Percentiles rank a stretch among this genome's conserved stretches.
Conservation (phyloP, 164 flowering plant genomes). For the Stephania yunnanensis region DNA sequence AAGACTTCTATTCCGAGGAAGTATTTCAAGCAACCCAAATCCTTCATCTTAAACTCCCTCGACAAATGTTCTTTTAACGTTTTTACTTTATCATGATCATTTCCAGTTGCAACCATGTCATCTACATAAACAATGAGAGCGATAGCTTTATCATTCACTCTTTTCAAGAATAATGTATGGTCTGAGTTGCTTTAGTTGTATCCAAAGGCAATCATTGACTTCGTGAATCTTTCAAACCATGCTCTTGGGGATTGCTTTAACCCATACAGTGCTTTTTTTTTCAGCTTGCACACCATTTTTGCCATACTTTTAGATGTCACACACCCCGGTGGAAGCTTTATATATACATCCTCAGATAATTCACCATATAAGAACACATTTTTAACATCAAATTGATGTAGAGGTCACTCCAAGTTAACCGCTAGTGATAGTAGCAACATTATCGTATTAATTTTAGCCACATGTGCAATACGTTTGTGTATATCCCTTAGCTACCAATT, state of each 20-base stretch:
- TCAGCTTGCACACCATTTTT: neutral
- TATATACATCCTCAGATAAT: neutral
- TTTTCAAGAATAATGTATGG: neutral
- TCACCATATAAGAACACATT: no score
- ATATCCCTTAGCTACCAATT: neutral
- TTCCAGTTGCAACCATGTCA: no score
- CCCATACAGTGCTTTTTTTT: neutral
- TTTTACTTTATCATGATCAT: no score
- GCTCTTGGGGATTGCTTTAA: neutral
- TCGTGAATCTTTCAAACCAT: neutral
- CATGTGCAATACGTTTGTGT: constrained; percentile 1
- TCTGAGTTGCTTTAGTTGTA: neutral
- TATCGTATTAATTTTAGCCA: neutral
- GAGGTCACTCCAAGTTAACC: neutral
- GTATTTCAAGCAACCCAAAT: no score
- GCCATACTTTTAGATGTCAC: no score
- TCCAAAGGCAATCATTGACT: neutral
- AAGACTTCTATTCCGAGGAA: no score
- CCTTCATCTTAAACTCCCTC: no score
- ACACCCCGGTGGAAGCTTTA: neutral
- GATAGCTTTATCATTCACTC: no score
- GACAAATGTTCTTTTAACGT: no score
- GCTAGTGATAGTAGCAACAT: neutral
- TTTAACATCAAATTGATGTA: no score
- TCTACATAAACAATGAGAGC: no score